A percentile compares a stretch with the other conserved stretches of the same genome.
Evolutionary conservation across 2,329 filamentous ascomycete genomes (phyloP).

Genomic region (Ophiostoma sp.): DNA sequence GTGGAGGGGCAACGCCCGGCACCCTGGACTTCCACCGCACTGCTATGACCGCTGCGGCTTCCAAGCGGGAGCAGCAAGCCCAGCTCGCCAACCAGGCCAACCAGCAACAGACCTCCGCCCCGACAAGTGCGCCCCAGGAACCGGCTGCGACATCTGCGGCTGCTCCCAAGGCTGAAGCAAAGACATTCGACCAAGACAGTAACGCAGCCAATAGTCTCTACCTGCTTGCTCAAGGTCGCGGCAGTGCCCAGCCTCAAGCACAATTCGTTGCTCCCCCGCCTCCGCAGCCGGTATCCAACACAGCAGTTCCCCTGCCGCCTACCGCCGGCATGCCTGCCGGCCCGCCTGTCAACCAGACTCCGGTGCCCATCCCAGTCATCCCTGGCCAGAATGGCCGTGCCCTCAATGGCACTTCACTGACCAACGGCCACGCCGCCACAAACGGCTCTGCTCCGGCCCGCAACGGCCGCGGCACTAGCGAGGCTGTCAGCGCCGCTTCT

Average conservation of each 20-base stretch:
- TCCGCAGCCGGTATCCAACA: constrained; percentile 51
- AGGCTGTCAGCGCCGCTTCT: constrained; percentile 67
- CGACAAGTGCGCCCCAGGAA: constrained; percentile 45
- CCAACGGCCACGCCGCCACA: constrained; percentile 42
- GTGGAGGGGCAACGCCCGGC: constrained; percentile 80
- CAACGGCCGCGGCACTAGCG: constrained; percentile 61
- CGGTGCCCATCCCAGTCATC: constrained; percentile 26
- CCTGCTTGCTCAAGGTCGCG: constrained; percentile 75
- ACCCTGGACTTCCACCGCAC: constrained; percentile 95
- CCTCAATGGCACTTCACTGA: constrained; percentile 52
- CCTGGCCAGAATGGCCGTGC: constrained; percentile 31
- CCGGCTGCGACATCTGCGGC: constrained; percentile 41
- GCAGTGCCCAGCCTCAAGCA: constrained; percentile 53
- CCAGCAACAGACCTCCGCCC: constrained; percentile 36
- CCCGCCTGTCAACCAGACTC: not conserved
- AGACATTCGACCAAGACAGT: constrained; percentile 81
- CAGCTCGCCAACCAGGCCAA: constrained; percentile 40
- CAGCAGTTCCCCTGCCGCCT: constrained; percentile 33
- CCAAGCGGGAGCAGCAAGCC: constrained; percentile 56
- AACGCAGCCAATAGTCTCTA: constrained; percentile 94
- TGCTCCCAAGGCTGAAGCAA: constrained; percentile 49
- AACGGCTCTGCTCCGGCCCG: constrained; percentile 26
- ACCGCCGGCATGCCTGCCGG: not conserved
- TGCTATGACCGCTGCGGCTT: constrained; percentile 75
- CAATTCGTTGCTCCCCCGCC: constrained; percentile 48